phyloP scores from a whole-genome alignment of 768 basidiomycete genomes.

The Calocybe indica region DNA sequence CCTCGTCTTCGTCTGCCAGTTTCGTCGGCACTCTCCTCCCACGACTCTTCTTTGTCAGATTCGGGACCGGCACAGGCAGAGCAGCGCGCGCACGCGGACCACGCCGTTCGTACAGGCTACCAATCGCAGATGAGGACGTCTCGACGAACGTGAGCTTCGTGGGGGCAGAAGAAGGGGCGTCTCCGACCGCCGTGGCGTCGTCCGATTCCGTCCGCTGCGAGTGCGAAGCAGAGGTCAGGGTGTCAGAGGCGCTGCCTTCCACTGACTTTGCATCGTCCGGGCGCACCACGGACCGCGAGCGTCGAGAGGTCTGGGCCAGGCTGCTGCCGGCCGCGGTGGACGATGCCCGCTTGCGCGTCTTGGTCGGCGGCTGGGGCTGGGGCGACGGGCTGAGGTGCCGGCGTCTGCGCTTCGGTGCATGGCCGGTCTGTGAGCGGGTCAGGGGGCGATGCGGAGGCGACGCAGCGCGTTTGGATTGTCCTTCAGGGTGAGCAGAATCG shows the following conservation, averaged over 20 bases:
- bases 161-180: not conserved
- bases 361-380: not conserved
- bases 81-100: conserved; percentile 46
- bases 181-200: conserved; percentile 1
- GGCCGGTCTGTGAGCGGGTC: conserved; percentile 31
- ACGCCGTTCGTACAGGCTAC: conserved; percentile 24
- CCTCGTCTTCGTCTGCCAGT: conserved; percentile 6
- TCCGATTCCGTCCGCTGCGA: not conserved
- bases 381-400: conserved; percentile 13
- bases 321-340: no score
- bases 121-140: conserved; percentile 8
- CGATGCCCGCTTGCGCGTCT: no score
- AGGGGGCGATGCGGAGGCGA: conserved; percentile 18
- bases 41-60: conserved; percentile 75
- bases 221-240: not conserved
- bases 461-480: not conserved
- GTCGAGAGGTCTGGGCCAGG: no score
- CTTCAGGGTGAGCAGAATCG: not conserved
- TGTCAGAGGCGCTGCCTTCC: not conserved
- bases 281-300: no score
- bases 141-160: conserved; percentile 10
- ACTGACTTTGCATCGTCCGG: no score
- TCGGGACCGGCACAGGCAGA: conserved; percentile 67
- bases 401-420: conserved; percentile 21
- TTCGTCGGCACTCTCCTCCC: conserved; percentile 70